Conservation (phyloP, 371 early-diverging fungal genomes). For the Circinella minor region DNA sequence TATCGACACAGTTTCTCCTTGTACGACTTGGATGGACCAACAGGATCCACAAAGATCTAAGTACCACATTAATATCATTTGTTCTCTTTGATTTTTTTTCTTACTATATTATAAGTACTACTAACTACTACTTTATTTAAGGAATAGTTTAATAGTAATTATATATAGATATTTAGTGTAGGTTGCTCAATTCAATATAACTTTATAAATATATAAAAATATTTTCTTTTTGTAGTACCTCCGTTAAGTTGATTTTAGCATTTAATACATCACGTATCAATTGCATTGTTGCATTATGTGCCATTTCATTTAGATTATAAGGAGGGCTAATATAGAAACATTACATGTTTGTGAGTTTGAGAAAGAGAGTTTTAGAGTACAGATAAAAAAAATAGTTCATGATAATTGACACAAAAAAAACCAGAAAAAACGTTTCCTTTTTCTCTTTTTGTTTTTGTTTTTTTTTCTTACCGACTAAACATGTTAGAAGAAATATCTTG, state of each 20-base stretch:
- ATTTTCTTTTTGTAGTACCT: slow-evolving; percentile 46
- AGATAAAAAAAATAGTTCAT: no score
- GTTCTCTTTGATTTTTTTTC: background rate
- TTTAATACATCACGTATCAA: slow-evolving; percentile 73
- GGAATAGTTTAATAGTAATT: no score
- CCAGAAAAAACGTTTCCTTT: no score
- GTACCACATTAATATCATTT: background rate
- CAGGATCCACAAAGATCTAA: slow-evolving; percentile 96
- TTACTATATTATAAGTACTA: background rate
- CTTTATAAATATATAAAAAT: no score
- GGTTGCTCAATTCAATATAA: background rate
- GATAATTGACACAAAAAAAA: no score
- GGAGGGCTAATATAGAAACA: slow-evolving; percentile 62
- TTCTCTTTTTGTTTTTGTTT: background rate
- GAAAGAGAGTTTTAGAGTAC: background rate
- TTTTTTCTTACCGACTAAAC: slow-evolving; percentile 56
- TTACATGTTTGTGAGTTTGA: background rate
- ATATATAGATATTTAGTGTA: background rate
- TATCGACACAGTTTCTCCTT: slow-evolving; percentile 72
- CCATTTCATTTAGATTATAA: slow-evolving; percentile 94
- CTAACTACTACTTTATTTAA: no score
- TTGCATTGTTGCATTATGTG: slow-evolving; percentile 92
- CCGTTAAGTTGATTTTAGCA: slow-evolving; percentile 70
- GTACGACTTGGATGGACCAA: slow-evolving; percentile 92
- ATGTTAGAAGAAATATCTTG: slow-evolving; percentile 89